Evolutionary conservation across 148 eudicot species (phyloP), one percentile per base, ranked within the genome.

Genomic region (Rhododendron kiyosumense): DNA sequence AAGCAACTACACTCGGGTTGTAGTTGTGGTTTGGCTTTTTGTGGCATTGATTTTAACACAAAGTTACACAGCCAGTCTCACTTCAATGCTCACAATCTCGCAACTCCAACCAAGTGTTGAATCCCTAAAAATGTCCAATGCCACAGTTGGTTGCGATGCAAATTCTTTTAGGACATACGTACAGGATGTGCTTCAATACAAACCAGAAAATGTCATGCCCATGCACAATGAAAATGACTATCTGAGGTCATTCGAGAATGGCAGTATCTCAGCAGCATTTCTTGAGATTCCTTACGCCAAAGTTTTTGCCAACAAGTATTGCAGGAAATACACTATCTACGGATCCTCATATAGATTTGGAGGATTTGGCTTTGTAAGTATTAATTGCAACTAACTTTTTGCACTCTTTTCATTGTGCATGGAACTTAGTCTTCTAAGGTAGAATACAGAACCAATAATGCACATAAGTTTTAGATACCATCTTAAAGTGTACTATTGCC

Each of bases 11-110:
- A 36, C 90, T 10, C 76, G 88, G 67, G 87, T 87, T 22, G 89
- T 87, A 81, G 86, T 89, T 3, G 86, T 91, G 48, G 81, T 84
- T 36, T 91, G 92, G 92, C 61, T 89, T 5, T 87, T 91, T 52
- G 65, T 91, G 36, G 88, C 81, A 45, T 9, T 89, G 17, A 36
- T 88, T 13, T 28, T 91, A 15, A 85, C 86, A 1, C 80, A 75
- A 76, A 89, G 91, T 51, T 89, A 87, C 80, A 85, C 86, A 3
- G 91, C 91, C 12, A 88, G 86, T 65, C 88, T 89, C 28, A 41
- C 92, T 5, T 91, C 92, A 67, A 87, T 88, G 87, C 89, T 91
- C 32, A 91, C 90, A 7, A 54, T 76, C 38, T 43, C 77, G 36
- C 38, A 32, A 18, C 85, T 86, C 0, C 18, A 57, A 4, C 85